phyloP scores from a whole-genome alignment of 176 grass and related monocot genomes.

The Chloris gayana region DNA sequence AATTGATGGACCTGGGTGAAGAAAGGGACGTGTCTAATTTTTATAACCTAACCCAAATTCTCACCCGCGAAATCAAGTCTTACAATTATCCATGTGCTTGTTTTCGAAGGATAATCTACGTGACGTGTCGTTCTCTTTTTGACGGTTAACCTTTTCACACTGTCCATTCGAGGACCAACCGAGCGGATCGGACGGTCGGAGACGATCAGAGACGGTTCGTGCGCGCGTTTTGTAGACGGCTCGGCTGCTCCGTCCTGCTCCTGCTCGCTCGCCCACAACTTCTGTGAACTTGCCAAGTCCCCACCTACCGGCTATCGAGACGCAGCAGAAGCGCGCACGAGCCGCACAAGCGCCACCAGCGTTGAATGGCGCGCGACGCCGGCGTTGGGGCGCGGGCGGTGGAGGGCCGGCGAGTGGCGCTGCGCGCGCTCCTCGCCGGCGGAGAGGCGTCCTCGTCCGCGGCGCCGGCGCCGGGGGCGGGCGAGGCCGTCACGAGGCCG shows the following conservation, averaged over 20 bases:
- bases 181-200: neutral
- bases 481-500: neutral
- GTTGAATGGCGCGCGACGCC: constrained; percentile 41
- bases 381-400: neutral
- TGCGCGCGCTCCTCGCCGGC: constrained; percentile 21
- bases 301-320: constrained; percentile 23
- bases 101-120: neutral
- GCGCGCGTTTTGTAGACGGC: constrained; percentile 9
- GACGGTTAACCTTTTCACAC: neutral
- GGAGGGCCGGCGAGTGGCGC: constrained; percentile 38
- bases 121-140: neutral
- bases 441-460: constrained; percentile 16
- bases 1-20: too few relatives aligned
- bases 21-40: neutral
- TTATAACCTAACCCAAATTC: neutral
- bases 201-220: neutral
- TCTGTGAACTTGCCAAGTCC: constrained; percentile 4
- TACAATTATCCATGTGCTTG: neutral
- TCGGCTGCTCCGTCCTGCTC: neutral
- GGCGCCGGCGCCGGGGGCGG: neutral
- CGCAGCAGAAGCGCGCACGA: constrained; percentile 28
- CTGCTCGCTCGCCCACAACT: neutral
- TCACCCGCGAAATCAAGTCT: neutral
- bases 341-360: neutral
- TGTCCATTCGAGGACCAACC: neutral